Evolutionary conservation across 1,284 basidiomycete species (phyloP).

Genomic region (Coniferiporia sulphurascens): DNA sequence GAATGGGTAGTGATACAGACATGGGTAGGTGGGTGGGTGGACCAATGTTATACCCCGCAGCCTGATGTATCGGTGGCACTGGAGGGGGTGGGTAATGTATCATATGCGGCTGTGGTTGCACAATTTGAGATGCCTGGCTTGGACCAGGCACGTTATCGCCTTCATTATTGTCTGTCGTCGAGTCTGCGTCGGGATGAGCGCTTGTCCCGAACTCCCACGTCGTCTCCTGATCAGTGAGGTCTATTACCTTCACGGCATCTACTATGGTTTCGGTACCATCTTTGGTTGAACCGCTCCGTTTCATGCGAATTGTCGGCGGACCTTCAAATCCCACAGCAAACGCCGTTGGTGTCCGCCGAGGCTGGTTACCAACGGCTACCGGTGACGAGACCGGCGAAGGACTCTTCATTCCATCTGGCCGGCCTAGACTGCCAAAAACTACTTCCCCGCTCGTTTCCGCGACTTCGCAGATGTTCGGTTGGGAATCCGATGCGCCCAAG

Average conservation of each 20-base stretch:
- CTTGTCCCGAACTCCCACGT: constrained; percentile 60
- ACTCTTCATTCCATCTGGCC: constrained; percentile 27
- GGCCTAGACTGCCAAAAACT: constrained; percentile 50
- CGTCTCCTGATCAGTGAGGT: constrained; percentile 32
- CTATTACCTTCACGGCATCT: constrained; percentile 28
- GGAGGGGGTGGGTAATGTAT: constrained; percentile 9
- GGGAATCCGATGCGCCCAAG: constrained; percentile 20
- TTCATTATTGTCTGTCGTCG: not conserved
- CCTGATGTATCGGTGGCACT: not conserved
- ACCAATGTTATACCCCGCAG: constrained; percentile 10
- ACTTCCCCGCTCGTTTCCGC: constrained; percentile 24
- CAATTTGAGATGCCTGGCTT: constrained; percentile 3
- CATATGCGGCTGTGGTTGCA: constrained; percentile 18
- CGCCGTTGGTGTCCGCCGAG: not conserved
- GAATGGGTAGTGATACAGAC: not conserved
- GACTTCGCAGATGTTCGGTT: constrained; percentile 19
- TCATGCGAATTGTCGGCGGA: constrained; percentile 9
- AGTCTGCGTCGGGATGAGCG: constrained; percentile 23
- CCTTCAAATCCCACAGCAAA: constrained; percentile 12
- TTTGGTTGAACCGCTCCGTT: not conserved
- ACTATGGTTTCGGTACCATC: constrained; percentile 14
- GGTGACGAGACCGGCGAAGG: constrained; percentile 26
- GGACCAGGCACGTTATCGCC: not conserved
- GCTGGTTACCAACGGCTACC: not conserved
- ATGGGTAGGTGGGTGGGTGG: constrained; percentile 5